phyloP scores from a whole-genome alignment of 768 basidiomycete genomes.

The Rhizopogon rudus region DNA sequence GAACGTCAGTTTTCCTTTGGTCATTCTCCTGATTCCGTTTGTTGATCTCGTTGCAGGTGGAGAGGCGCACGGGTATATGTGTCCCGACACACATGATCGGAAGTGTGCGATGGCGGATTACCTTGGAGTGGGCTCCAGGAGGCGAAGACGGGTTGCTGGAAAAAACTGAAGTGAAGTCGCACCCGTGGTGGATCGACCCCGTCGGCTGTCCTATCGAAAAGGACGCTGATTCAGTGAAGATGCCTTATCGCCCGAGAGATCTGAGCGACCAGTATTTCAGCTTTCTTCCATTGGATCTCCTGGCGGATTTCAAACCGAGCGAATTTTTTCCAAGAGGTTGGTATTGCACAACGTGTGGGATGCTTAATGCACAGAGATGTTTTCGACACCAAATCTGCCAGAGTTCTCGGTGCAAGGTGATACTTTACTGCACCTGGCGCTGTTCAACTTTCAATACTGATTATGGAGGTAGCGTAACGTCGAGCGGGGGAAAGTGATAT shows the following conservation, averaged over 20 bases:
- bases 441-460: slow-evolving; percentile 7
- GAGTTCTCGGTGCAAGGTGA: slow-evolving; percentile 36
- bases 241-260: slow-evolving; percentile 18
- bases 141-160: slow-evolving; percentile 37
- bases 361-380: slow-evolving; percentile 40
- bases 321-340: slow-evolving; percentile 41
- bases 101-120: slow-evolving; percentile 39
- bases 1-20: slow-evolving; percentile 21
- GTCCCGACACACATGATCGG: slow-evolving; percentile 16
- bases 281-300: slow-evolving; percentile 25
- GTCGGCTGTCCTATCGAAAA: neutral
- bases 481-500: slow-evolving; percentile 6
- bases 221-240: slow-evolving; percentile 8
- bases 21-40: slow-evolving; percentile 1
- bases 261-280: slow-evolving; percentile 22
- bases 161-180: slow-evolving; percentile 2
- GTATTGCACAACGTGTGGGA: slow-evolving; percentile 44
- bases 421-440: slow-evolving; percentile 1
- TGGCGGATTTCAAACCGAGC: slow-evolving; percentile 23
- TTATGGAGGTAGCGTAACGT: neutral
- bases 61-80: neutral
- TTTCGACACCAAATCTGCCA: slow-evolving; percentile 45
- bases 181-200: slow-evolving; percentile 22
- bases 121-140: slow-evolving; percentile 44
- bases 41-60: slow-evolving; percentile 11